These are phyloP conservation scores for Aureobasidium sp. DNA, from an alignment of 2,329 filamentous ascomycete species.

Conservation along the genomic window DNA sequence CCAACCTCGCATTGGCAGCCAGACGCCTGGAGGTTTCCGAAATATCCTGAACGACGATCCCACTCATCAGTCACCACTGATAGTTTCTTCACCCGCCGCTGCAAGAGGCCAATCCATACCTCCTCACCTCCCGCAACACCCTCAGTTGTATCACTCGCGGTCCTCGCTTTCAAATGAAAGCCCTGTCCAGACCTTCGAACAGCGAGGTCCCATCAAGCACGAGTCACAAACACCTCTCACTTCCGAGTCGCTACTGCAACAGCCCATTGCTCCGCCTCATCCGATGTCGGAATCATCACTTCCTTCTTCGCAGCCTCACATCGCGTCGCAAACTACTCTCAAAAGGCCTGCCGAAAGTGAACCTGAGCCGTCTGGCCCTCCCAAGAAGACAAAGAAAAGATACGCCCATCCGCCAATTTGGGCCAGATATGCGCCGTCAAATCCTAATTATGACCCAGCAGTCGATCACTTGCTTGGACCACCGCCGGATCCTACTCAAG, in stretches of 20 bases:
- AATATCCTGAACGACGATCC: constrained; percentile 13
- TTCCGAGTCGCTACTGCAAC: constrained; percentile 17
- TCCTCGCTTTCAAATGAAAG: constrained; percentile 6
- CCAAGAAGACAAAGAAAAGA: constrained; percentile 26
- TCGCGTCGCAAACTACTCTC: constrained; percentile 15
- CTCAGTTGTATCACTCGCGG: constrained; percentile 10
- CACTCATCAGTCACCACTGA: not conserved
- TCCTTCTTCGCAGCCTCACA: not conserved
- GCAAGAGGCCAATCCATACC: not conserved
- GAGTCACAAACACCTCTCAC: not conserved
- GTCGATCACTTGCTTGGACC: not conserved
- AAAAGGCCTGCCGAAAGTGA: constrained; percentile 25
- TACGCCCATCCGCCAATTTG: constrained; percentile 28
- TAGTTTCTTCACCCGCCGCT: constrained; percentile 4
- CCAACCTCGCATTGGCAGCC: constrained; percentile 4
- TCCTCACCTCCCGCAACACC: not conserved
- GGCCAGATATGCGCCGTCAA: constrained; percentile 26
- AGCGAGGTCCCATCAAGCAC: not conserved
- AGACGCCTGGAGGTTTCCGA: constrained; percentile 2
- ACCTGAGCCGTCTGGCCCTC: constrained; percentile 20
- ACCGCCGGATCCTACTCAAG: constrained; percentile 2
- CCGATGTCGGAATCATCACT: not conserved
- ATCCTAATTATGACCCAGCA: constrained; percentile 21
- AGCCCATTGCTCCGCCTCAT: constrained; percentile 8
- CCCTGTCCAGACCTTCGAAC: constrained; percentile 2